Evolutionary conservation across 2,329 filamentous ascomycete genomes (phyloP).

Genomic region (Capronia epimyces): DNA sequence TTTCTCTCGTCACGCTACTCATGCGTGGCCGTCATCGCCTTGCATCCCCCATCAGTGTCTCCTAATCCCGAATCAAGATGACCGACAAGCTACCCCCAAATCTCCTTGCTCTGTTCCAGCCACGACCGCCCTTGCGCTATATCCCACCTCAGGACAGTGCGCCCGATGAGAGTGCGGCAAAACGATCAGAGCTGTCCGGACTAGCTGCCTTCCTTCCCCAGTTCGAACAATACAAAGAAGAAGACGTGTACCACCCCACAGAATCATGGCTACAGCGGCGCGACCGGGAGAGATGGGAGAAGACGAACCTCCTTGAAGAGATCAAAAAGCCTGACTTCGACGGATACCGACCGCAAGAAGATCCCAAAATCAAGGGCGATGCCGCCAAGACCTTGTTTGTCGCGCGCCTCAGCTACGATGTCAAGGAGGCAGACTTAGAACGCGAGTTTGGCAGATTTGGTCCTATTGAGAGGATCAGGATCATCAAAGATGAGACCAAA

Average conservation of each 20-base stretch:
- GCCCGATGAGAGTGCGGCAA: conserved; percentile 63
- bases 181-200: conserved; percentile 66
- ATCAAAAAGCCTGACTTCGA: conserved; percentile 57
- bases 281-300: conserved; percentile 77
- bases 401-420: conserved; percentile 80
- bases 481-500: conserved; percentile 73
- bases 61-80: conserved; percentile 53
- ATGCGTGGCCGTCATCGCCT: conserved; percentile 6
- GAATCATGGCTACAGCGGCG: conserved; percentile 90
- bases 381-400: conserved; percentile 94
- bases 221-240: conserved; percentile 70
- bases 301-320: conserved; percentile 62
- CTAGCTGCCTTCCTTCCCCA: conserved; percentile 69
- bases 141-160: conserved; percentile 76
- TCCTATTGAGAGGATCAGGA: conserved; percentile 88
- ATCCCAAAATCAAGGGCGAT: conserved; percentile 85
- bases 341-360: conserved; percentile 70
- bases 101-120: conserved; percentile 87
- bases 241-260: conserved; percentile 69
- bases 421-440: conserved; percentile 83
- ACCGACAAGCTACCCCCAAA: conserved; percentile 94
- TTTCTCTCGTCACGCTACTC: not conserved
- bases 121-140: conserved; percentile 85
- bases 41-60: conserved; percentile 17
- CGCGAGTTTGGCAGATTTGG: conserved; percentile 90